Evolutionary conservation across 768 basidiomycete species (phyloP), one percentile per base, ranked within the genome.

Genomic region (Phanerodontia chrysosporium): DNA sequence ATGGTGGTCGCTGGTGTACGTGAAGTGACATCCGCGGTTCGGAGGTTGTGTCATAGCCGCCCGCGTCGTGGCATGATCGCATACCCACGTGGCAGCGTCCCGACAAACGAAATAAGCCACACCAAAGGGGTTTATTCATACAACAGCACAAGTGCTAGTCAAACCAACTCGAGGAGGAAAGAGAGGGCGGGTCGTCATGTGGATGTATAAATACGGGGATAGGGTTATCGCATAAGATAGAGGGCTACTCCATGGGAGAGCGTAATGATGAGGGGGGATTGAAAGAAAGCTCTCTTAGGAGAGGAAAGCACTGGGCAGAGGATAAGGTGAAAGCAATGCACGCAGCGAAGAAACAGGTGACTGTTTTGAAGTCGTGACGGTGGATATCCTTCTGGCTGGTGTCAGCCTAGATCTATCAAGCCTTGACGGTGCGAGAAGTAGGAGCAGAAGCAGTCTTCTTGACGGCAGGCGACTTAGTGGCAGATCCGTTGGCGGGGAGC

Each of bases 51-150:
- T 16, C 13, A 18, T 28, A 51, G 29, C 30, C 52, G 52, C 36
- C 52, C 30, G 25, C 32, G 52, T 53, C 52, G 52, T 53, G 52
- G 32, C 52, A 53, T 53, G 52, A 53, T 53, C 36, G 35, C 36
- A 51, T 51, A 12, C 28, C 49, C 49, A 51, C 49, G 49, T 51
- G 49, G 18, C 7, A 4, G 49, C 25, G 48, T 28, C 48, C 28
- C 39, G 39, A 42, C 8, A 42, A 42, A 42, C 10, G 14, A 35
- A 35, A 35, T 42, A 42, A 42, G 16, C 39, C 18, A 18, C 22
- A 51, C 32, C n/a, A n/a, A n/a, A n/a, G n/a, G n/a, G n/a, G n/a
- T 30, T 51, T 51, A 51, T 51, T 51, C 27, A 10, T 51, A 51
- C 49, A 51, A 32, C 29, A 51, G 49, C 28, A 32, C 27, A n/a